Evolutionary conservation across 352 stramenopile genomes (phyloP).

Genomic region (Phytophthora rubi): DNA sequence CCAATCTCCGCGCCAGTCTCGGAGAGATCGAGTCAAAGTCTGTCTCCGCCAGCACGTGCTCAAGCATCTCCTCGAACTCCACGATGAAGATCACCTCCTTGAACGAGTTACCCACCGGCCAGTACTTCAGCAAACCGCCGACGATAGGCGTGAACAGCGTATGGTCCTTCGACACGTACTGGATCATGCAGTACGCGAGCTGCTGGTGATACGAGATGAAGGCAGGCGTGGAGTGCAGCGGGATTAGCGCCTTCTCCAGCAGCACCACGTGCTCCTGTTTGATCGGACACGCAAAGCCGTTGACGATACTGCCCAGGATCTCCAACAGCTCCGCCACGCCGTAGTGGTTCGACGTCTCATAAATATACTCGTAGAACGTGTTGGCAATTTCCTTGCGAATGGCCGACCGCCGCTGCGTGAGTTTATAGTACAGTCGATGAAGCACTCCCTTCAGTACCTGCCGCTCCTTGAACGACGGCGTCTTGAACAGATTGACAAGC

Average conservation of each 20-base stretch:
- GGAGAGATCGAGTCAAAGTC: constrained; percentile 76
- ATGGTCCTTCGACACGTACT: constrained; percentile 91
- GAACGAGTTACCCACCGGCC: constrained; percentile 87
- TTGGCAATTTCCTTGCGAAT: constrained; percentile 90
- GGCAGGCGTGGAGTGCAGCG: constrained; percentile 83
- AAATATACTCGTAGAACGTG: constrained; percentile 93
- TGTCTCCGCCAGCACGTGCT: constrained; percentile 82
- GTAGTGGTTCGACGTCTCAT: constrained; percentile 91
- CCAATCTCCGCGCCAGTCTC: constrained; percentile 66
- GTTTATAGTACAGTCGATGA: constrained; percentile 91
- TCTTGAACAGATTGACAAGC: constrained; percentile 87
- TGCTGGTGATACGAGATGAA: constrained; percentile 91
- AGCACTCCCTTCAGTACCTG: constrained; percentile 88
- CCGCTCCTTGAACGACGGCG: constrained; percentile 86
- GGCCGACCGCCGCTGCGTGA: constrained; percentile 85
- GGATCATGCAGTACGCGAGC: constrained; percentile 90
- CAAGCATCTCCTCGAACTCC: constrained; percentile 89
- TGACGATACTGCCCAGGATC: constrained; percentile 90
- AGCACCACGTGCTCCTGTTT: constrained; percentile 90
- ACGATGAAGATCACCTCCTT: constrained; percentile 92
- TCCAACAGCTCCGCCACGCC: constrained; percentile 88
- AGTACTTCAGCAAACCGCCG: constrained; percentile 80
- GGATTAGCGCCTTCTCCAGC: constrained; percentile 85
- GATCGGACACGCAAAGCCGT: constrained; percentile 90
- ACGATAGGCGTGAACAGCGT: constrained; percentile 86